Evolutionary conservation across 331 rosid species (phyloP), one percentile per base, ranked within the genome.

Genomic region (Dryas integrifolia): DNA sequence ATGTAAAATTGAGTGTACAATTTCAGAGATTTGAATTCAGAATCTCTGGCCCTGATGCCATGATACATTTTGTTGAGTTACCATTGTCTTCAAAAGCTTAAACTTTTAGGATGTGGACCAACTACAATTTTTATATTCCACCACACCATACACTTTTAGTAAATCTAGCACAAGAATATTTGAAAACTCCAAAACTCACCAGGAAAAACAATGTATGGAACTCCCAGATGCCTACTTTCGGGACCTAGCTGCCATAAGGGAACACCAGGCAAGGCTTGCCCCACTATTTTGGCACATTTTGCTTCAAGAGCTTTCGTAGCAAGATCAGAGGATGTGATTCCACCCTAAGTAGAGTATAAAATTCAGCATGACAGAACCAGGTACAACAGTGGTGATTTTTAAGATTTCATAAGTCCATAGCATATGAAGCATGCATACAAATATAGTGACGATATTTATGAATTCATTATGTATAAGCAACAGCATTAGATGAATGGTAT

Each of bases 191-290:
- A 35, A 62, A 38, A 55, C 65, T 75, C 84, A 91, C 98, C 98
- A 9, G 98, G 98, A 87, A 91, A 94, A 79, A 94, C 98, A 79
- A 94, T 94, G 81, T 94, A 94, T 6, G 98, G 98, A 82, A 89
- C 83, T 81, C 98, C 98, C 48, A 97, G 95, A 82, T 91, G 96
- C 85, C 91, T 91, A 81, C 98, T 94, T 79, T 94, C 98, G 76
- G 87, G 91, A 71, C 98, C 97, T 73, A 94, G 82, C 85, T 88
- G 92, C 98, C 98, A 94, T 83, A 94, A 84, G 74, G 98, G 98
- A 88, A 94, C 88, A 65, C 98, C 97, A 5, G 97, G 84, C 76
- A 86, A 81, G 81, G 98, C 98, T 85, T 94, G 98, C 71, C 98
- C 98, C 76, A 89, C 92, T 82, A 94, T 84, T 82, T 88, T 86